Conservation (phyloP, 352 stramenopile genomes). For the Globisporangium nagaii region DNA sequence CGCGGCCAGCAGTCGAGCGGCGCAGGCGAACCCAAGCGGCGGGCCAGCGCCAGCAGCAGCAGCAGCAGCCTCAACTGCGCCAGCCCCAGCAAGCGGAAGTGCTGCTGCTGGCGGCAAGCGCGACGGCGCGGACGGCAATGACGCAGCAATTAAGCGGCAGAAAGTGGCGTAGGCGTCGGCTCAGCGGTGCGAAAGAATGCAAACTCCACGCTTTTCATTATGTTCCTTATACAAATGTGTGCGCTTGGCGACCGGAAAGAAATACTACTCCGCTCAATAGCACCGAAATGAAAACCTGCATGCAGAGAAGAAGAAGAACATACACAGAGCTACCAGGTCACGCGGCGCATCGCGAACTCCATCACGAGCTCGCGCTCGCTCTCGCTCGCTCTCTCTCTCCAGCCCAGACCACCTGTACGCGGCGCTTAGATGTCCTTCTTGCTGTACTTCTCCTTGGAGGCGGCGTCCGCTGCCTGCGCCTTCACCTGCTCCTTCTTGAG, state of each 20-base stretch:
- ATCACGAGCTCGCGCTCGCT: background rate
- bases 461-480: background rate
- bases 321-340: background rate
- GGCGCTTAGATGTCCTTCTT: slow-evolving; percentile 6
- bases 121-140: slow-evolving; percentile 14
- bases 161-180: slow-evolving; percentile 35
- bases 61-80: background rate
- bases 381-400: background rate
- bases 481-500: slow-evolving; percentile 24
- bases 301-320: no score
- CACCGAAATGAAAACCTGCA: background rate
- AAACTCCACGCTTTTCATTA: no score
- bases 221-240: no score
- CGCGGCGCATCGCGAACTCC: no score
- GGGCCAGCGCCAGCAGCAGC: background rate
- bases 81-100: no score
- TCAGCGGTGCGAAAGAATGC: background rate
- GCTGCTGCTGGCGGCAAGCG: slow-evolving; percentile 15
- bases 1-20: slow-evolving; percentile 4
- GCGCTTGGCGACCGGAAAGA: no score
- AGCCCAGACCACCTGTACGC: no score
- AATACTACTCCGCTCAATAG: no score
- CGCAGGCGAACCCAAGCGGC: slow-evolving; percentile 4
- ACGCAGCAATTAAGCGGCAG: slow-evolving; percentile 41
- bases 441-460: background rate